Conservation (phyloP, 441 rosid genomes). For the Gossypium aridum region DNA sequence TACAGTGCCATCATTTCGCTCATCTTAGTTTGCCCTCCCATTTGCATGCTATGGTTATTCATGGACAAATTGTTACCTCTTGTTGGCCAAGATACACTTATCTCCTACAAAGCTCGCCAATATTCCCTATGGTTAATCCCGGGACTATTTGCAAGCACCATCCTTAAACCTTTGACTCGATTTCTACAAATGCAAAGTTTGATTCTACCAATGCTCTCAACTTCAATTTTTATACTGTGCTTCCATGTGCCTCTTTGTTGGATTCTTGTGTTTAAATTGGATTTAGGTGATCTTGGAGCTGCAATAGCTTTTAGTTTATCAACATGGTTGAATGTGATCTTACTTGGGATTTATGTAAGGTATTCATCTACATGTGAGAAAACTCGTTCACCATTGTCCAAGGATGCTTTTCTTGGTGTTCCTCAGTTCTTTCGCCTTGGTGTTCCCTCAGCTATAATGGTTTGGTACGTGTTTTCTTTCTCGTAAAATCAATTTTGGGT, state of each 20-base stretch:
- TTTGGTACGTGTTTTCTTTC: constrained; percentile 20
- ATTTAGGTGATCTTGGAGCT: constrained; percentile 21
- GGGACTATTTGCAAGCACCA: constrained; percentile 16
- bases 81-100: constrained; percentile 27
- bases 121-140: constrained; percentile 30
- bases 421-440: constrained; percentile 22
- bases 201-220: constrained; percentile 24
- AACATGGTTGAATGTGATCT: constrained; percentile 27
- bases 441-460: constrained; percentile 33
- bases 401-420: constrained; percentile 15
- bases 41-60: constrained; percentile 28
- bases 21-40: constrained; percentile 21
- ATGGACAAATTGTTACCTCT: constrained; percentile 27
- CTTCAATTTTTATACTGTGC: constrained; percentile 15
- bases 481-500: not conserved
- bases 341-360: constrained; percentile 20
- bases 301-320: constrained; percentile 27
- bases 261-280: constrained; percentile 25
- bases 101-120: constrained; percentile 19
- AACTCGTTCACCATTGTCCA: constrained; percentile 20
- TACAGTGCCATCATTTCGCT: constrained; percentile 22
- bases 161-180: constrained; percentile 23
- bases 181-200: constrained; percentile 29
- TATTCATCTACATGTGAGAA: constrained; percentile 19
- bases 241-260: constrained; percentile 31